Percentiles rank a stretch among this genome's conserved stretches.
Evolutionary conservation across 2,329 filamentous ascomycete genomes (phyloP).

Genomic region (Pseudocercospora eumusae): DNA sequence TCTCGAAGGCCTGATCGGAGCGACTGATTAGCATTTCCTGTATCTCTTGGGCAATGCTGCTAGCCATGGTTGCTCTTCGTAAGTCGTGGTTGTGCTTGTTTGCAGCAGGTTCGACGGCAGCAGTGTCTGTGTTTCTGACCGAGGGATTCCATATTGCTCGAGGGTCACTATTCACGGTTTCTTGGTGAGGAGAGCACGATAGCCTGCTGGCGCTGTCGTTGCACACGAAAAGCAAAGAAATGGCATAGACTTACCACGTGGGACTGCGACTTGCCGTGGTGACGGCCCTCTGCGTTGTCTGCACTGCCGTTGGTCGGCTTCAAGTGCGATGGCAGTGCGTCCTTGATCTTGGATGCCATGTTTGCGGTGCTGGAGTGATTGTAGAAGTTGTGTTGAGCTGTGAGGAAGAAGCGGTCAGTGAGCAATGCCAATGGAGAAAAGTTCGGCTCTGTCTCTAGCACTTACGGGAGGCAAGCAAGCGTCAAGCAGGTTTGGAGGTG

Average conservation of each 20-base stretch:
- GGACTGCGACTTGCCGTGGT: constrained; percentile 82
- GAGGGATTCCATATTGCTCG: background rate
- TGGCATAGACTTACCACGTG: constrained; percentile 69
- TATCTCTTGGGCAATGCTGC: constrained; percentile 18
- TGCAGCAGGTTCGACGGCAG: background rate
- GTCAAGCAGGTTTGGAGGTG: constrained; percentile 12
- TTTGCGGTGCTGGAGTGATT: constrained; percentile 23
- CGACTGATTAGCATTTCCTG: constrained; percentile 22
- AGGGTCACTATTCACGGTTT: background rate
- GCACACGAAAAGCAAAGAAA: constrained; percentile 1
- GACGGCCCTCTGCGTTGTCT: constrained; percentile 53
- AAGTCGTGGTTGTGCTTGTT: background rate
- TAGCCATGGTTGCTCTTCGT: constrained; percentile 9
- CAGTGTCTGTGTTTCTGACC: background rate
- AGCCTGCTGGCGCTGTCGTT: constrained; percentile 9
- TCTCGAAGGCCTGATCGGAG: constrained; percentile 82
- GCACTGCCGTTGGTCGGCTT: constrained; percentile 58
- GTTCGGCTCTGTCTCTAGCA: constrained; percentile 11
- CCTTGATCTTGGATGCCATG: constrained; percentile 61
- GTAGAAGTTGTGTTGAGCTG: constrained; percentile 11
- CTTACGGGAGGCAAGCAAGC: no score
- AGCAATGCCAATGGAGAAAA: constrained; percentile 14
- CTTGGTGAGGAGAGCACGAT: background rate
- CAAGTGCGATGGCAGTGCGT: constrained; percentile 80
- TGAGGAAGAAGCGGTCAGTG: constrained; percentile 19